phyloP scores from a whole-genome alignment of 2,329 filamentous ascomycete species.

The Cordyceps fumosorosea region DNA sequence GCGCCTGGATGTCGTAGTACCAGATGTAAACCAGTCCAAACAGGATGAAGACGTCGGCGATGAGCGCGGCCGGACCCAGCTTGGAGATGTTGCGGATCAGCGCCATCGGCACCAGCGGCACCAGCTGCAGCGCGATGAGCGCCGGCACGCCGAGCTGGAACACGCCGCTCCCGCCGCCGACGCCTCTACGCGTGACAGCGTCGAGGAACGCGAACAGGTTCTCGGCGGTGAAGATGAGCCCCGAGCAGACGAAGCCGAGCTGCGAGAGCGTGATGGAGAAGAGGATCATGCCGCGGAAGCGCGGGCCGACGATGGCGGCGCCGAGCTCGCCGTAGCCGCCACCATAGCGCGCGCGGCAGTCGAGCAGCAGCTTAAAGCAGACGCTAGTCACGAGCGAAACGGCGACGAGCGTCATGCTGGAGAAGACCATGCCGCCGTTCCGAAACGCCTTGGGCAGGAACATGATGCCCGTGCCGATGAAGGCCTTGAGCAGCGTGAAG shows the following conservation, averaged over 20 bases:
- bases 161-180: slow-evolving; percentile 33
- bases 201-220: slow-evolving; percentile 62
- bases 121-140: slow-evolving; percentile 60
- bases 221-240: slow-evolving; percentile 71
- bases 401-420: slow-evolving; percentile 58
- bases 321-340: slow-evolving; percentile 72
- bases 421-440: slow-evolving; percentile 72
- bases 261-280: slow-evolving; percentile 67
- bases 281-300: slow-evolving; percentile 60
- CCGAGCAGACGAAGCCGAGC: slow-evolving; percentile 71
- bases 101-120: slow-evolving; percentile 58
- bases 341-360: slow-evolving; percentile 57
- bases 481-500: slow-evolving; percentile 72
- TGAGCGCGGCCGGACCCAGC: slow-evolving; percentile 59
- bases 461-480: slow-evolving; percentile 76
- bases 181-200: slow-evolving; percentile 41
- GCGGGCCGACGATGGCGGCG: slow-evolving; percentile 55
- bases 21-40: slow-evolving; percentile 68
- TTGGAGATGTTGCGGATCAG: slow-evolving; percentile 72
- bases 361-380: slow-evolving; percentile 65
- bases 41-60: slow-evolving; percentile 67
- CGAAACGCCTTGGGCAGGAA: slow-evolving; percentile 74
- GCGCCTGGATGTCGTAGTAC: slow-evolving; percentile 57
- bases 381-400: slow-evolving; percentile 61
- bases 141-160: slow-evolving; percentile 44